Percentiles rank a stretch among this genome's conserved stretches.
Conservation (phyloP, 305 asterid species). For the Solanum chacoense region DNA sequence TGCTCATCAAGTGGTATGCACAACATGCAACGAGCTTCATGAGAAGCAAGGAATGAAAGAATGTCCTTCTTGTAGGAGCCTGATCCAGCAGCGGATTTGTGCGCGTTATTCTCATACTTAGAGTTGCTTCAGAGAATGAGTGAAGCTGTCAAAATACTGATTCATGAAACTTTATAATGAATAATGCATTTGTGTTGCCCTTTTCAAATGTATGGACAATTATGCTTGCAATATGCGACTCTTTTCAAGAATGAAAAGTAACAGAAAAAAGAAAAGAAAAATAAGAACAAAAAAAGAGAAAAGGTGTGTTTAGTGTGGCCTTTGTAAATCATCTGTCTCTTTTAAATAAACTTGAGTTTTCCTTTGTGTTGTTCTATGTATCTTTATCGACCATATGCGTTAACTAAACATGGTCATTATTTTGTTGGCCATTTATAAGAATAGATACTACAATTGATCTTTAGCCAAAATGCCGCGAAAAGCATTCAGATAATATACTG, state of each 20-base stretch:
- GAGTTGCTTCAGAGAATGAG: constrained; percentile 7
- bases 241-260: neutral
- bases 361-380: neutral
- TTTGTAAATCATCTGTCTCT: neutral
- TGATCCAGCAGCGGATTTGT: constrained; percentile 64
- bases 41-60: constrained; percentile 97
- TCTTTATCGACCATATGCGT: neutral
- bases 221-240: neutral
- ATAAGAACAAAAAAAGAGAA: neutral
- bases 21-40: constrained; percentile 78
- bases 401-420: neutral
- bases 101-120: constrained; percentile 55
- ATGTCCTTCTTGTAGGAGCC: constrained; percentile 88
- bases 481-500: neutral
- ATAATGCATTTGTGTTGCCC: constrained; percentile 20
- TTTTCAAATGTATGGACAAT: neutral
- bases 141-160: constrained; percentile 25
- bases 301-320: neutral
- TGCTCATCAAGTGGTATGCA: constrained; percentile 89
- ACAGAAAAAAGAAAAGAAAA: neutral
- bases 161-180: constrained; percentile 29
- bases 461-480: neutral
- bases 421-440: neutral
- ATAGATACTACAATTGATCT: neutral
- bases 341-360: neutral